Base-by-base conservation (phyloP, 768 basidiomycete genomes). In the Amanita pseudoporphyria region DNA sequence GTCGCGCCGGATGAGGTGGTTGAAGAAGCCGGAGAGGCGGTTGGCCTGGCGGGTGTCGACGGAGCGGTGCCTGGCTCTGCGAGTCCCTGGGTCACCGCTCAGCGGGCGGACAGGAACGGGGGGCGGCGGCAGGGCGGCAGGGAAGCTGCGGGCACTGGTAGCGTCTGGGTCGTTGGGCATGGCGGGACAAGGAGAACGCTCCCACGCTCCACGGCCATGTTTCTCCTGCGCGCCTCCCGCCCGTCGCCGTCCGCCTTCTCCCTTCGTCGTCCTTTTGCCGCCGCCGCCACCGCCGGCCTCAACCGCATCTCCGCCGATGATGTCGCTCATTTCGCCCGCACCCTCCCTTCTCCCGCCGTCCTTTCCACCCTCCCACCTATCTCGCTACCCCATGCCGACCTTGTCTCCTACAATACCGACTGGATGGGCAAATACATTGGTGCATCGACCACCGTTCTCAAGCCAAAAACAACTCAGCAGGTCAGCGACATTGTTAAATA, bases 391-490 rank as follows among this genome's bases (percentile, higher is more conserved):
- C 33, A 70, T 6, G 71, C 80, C 9, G 94, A 96, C 54, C 77
- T 98, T 24, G 72, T 73, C 3, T 72, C 68, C 2, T 95, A 77
- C 74, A 98, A 99, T 64, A 70, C 76, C 55, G 95, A 99, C 64
- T 96, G 93, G 94, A 91, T 96, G 84, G 84, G 84, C 58, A 95
- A 95, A 64, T 98, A 93, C 63, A 76, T 74, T 47, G 96, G 95
- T n/a, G 66, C 71, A 14, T 80, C 89, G 7, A 81, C 81, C 13
- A 85, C 92, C 22, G 87, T 99, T 10, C 71, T 98, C 45, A 90
- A 86, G 62, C 96, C 96, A 5, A 87, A 82, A 57, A 82, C 87
- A 1, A 87, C 89, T 0, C 69, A 87, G 53, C 82, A 99, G 68
- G 92, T 98, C 62, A 86, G 84, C 64, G 71, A 85, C 56, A 86